These are phyloP conservation scores for Ganoderma leucocontextum DNA, from an alignment of 1,284 basidiomycete species.

Conservation along the genomic window DNA sequence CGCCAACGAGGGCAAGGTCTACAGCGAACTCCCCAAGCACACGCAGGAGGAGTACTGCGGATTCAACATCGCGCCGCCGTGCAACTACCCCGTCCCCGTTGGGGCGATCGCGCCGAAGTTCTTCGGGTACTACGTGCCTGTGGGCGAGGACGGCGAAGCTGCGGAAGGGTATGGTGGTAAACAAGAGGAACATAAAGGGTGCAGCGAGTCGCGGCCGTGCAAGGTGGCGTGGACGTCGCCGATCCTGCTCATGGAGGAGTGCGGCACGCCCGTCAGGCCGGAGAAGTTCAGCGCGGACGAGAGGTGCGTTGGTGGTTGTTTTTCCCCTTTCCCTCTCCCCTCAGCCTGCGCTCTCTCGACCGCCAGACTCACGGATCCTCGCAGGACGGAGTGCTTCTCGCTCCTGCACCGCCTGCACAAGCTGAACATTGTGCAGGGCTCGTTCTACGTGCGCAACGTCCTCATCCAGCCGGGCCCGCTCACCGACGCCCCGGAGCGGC, in stretches of 20 bases:
- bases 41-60: constrained; percentile 58
- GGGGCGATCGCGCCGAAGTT: constrained; percentile 60
- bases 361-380: neutral
- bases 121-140: constrained; percentile 58
- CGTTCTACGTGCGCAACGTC: constrained; percentile 54
- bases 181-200: neutral
- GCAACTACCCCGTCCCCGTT: constrained; percentile 53
- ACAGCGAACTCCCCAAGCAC: constrained; percentile 52
- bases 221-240: constrained; percentile 41
- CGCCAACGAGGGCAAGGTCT: constrained; percentile 52
- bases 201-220: constrained; percentile 12
- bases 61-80: constrained; percentile 50
- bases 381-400: constrained; percentile 52
- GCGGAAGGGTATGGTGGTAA: neutral
- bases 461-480: constrained; percentile 56
- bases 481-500: constrained; percentile 39
- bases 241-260: constrained; percentile 60
- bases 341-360: neutral
- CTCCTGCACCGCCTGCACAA: constrained; percentile 52
- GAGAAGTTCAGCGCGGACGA: constrained; percentile 45
- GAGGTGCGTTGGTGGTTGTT: constrained; percentile 35
- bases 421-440: constrained; percentile 51
- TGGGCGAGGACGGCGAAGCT: constrained; percentile 16
- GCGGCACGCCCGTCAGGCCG: constrained; percentile 48
- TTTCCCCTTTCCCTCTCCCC: neutral